phyloP scores from a whole-genome alignment of 140 eudicot genomes.

The Senecio squalidus region DNA sequence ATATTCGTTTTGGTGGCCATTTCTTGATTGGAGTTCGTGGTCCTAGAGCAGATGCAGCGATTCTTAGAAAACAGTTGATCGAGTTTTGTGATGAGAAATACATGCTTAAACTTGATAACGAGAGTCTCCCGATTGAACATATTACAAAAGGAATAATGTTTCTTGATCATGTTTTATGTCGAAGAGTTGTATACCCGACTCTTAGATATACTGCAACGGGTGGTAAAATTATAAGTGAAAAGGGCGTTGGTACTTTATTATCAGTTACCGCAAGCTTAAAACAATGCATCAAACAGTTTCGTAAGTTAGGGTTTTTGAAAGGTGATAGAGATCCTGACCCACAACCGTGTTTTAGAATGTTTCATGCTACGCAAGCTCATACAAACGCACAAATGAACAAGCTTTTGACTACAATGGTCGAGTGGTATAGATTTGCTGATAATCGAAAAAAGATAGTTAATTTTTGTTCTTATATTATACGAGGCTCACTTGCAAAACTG shows the following conservation, averaged over 20 bases:
- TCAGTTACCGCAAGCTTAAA: conserved; percentile 94
- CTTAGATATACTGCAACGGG: conserved; percentile 91
- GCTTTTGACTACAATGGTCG: conserved; percentile 84
- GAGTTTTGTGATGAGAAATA: conserved; percentile 83
- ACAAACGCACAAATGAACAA: conserved; percentile 96
- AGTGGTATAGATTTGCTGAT: conserved; percentile 97
- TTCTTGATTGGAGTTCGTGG: conserved; percentile 90
- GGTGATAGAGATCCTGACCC: conserved; percentile 99
- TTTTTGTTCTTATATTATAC: conserved; percentile 85
- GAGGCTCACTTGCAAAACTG: conserved; percentile 94
- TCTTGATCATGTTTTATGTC: conserved; percentile 87
- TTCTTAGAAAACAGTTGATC: conserved; percentile 69
- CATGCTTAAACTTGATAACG: conserved; percentile 77
- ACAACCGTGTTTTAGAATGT: conserved; percentile 93
- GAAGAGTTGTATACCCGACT: conserved; percentile 91
- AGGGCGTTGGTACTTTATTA: conserved; percentile 90
- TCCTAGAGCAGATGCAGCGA: conserved; percentile 95
- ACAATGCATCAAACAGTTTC: conserved; percentile 81
- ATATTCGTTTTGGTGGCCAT: conserved; percentile 83
- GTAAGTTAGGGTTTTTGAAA: conserved; percentile 65
- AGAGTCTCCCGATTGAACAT: conserved; percentile 87
- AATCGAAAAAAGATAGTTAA: conserved; percentile 88
- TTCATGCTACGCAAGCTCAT: conserved; percentile 98
- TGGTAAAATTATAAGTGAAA: conserved; percentile 90
- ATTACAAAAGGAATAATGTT: conserved; percentile 92